These are phyloP conservation scores for Schizopora paradoxa DNA, from an alignment of 1,284 basidiomycete genomes.

Conservation along the genomic window DNA sequence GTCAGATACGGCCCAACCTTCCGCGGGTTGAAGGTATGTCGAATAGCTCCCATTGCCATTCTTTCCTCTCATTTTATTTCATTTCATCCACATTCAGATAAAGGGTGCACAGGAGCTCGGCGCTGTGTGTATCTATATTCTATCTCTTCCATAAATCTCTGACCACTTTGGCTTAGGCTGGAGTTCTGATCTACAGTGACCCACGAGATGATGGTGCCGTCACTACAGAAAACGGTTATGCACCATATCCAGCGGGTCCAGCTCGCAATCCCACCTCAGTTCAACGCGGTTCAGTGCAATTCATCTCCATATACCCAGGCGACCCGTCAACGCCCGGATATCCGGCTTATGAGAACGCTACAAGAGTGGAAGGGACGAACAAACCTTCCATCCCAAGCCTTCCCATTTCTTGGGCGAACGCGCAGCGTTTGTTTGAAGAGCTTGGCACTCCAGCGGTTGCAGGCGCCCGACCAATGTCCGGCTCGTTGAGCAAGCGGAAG, in stretches of 20 bases:
- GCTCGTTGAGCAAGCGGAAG: constrained; percentile 37
- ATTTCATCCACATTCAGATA: constrained; percentile 38
- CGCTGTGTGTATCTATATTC: too few relatives aligned
- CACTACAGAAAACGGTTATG: constrained; percentile 73
- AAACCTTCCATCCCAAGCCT: constrained; percentile 82
- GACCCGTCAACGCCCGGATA: constrained; percentile 85
- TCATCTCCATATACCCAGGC: constrained; percentile 74
- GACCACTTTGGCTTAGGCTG: too few relatives aligned
- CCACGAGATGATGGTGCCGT: constrained; percentile 85
- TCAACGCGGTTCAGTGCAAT: constrained; percentile 87
- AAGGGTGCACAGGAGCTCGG: constrained; percentile 82
- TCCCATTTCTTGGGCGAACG: constrained; percentile 71
- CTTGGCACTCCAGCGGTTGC: constrained; percentile 25
- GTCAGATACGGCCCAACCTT: constrained; percentile 77
- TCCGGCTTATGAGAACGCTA: constrained; percentile 83
- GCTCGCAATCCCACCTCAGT: constrained; percentile 81
- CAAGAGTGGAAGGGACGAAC: constrained; percentile 64
- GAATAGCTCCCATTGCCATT: too few relatives aligned
- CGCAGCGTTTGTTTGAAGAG: constrained; percentile 47
- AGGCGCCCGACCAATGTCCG: constrained; percentile 38
- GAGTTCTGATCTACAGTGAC: constrained; percentile 81
- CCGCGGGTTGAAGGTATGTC: constrained; percentile 73
- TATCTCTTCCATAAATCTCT: too few relatives aligned
- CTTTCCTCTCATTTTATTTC: constrained; percentile 1
- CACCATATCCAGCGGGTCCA: constrained; percentile 78